Base-by-base conservation (phyloP, 1,139 yeast species). In the Nematodospora anomalae region DNA sequence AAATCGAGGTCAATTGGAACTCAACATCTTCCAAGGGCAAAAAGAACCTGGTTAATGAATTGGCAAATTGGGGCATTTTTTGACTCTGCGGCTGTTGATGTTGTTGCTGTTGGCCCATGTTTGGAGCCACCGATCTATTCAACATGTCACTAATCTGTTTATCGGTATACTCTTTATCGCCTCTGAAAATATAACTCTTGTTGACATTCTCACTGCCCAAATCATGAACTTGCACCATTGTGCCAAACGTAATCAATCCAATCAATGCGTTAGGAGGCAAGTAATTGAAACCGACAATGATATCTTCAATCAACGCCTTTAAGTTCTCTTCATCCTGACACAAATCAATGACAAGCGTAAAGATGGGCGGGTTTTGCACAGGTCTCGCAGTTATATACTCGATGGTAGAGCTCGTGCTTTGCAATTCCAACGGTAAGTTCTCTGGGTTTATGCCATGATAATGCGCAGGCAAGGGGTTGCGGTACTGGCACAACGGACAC, bases 281-380 rank as follows among this genome's bases (percentile, higher is more conserved):
- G 51, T 87, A 68, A 38, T 88, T 77, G 50, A 94, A 74, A 10
- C 95, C 80, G 41, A 88, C 81, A 40, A 89, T 79, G 53, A 92
- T 74, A 22, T 95, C 78, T 51, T 89, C 96, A 60, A 88, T 88
- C 60, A 92, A 74, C 8, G 97, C 92, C 58, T 83, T 80, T 56
- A 92, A 73, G 60, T 89, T 92, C 53, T 92, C 98, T 40, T 81
- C 88, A 55, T 94, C 97, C 61, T 94, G 96, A 58, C 98, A 92
- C 46, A 90, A 71, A 61, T 92, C 99, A 50, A 92, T 82, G 24
- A 89, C 94, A 58, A 88, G 88, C 47, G 89, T 67, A 60, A 90
- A 92, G 44, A 90, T 79, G n/a, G 98, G 98, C 11, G 97, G 96
- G 42, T 80, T 78, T 52, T 80, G 87, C 14, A 85, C 94, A 3